Percentiles rank a stretch among this genome's conserved stretches.
phyloP scores from a whole-genome alignment of 164 flowering plant species.

The Sedum album region DNA sequence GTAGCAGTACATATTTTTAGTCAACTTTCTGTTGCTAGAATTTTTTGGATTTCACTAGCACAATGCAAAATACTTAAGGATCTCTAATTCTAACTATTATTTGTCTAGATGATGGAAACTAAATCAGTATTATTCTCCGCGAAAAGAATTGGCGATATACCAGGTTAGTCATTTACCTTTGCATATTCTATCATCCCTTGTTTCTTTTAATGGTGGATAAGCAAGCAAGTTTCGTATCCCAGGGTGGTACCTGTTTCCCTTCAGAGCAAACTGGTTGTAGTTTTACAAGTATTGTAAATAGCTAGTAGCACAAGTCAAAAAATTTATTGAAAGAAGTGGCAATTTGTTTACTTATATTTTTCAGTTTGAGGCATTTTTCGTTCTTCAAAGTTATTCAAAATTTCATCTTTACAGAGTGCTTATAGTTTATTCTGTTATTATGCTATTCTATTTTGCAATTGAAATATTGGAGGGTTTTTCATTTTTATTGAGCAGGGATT shows the following conservation, averaged over 20 bases:
- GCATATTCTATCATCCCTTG: neutral
- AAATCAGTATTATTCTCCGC: slow-evolving; percentile 27
- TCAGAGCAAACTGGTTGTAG: neutral
- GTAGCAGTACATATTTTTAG: neutral
- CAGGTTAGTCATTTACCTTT: slow-evolving; percentile 46
- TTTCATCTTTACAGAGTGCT: no score
- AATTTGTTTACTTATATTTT: neutral
- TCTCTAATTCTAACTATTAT: slow-evolving; percentile 1
- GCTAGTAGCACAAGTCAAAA: neutral
- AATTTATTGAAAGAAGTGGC: neutral
- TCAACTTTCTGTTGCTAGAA: neutral
- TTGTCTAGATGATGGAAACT: slow-evolving; percentile 53
- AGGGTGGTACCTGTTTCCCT: neutral
- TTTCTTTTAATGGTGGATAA: neutral
- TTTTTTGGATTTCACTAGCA: neutral
- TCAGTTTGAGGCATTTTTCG: neutral
- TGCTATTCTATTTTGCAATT: neutral
- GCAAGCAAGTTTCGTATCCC: neutral
- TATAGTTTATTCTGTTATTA: slow-evolving; percentile 2
- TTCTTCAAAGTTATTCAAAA: neutral
- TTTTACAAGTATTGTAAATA: neutral
- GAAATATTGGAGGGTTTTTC: neutral
- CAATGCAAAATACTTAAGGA: neutral
- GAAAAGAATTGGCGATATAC: slow-evolving; percentile 56
- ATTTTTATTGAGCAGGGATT: slow-evolving; percentile 43